Conservation (phyloP, 2,329 filamentous ascomycete genomes). For the Blastomyces silverae region DNA sequence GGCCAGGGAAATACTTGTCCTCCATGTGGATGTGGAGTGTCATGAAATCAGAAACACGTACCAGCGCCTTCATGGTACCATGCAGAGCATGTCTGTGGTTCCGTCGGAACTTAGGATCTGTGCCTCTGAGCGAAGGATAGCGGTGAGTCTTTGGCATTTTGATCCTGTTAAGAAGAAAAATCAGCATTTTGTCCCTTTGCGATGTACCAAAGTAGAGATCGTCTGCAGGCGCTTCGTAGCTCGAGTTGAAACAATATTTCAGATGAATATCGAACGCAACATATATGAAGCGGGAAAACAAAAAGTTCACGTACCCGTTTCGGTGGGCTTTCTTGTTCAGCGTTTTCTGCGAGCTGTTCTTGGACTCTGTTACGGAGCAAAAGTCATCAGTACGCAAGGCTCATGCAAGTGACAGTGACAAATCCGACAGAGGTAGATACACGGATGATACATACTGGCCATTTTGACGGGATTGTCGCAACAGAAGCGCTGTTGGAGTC, state of each 20-base stretch:
- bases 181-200: slow-evolving; percentile 10
- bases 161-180: slow-evolving; percentile 58
- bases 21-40: slow-evolving; percentile 15
- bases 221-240: not conserved
- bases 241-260: not conserved
- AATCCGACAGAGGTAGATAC: slow-evolving; percentile 4
- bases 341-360: slow-evolving; percentile 99
- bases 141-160: slow-evolving; percentile 99
- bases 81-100: slow-evolving; percentile 99
- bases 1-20: not conserved
- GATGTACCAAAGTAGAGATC: not conserved
- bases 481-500: slow-evolving; percentile 33
- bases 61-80: slow-evolving; percentile 96
- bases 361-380: slow-evolving; percentile 64
- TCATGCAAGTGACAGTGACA: slow-evolving; percentile 1
- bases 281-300: slow-evolving; percentile 12
- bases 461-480: slow-evolving; percentile 42
- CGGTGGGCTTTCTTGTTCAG: slow-evolving; percentile 97
- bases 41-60: slow-evolving; percentile 48
- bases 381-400: slow-evolving; percentile 14
- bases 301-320: slow-evolving; percentile 70
- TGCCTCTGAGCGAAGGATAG: slow-evolving; percentile 98
- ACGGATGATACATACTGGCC: slow-evolving; percentile 37
- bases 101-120: slow-evolving; percentile 99
- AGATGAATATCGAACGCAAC: not conserved